Evolutionary conservation across 495 filamentous ascomycete species (phyloP), one percentile per base, ranked within the genome.

Genomic region (Hyaloscypha bicolor): DNA sequence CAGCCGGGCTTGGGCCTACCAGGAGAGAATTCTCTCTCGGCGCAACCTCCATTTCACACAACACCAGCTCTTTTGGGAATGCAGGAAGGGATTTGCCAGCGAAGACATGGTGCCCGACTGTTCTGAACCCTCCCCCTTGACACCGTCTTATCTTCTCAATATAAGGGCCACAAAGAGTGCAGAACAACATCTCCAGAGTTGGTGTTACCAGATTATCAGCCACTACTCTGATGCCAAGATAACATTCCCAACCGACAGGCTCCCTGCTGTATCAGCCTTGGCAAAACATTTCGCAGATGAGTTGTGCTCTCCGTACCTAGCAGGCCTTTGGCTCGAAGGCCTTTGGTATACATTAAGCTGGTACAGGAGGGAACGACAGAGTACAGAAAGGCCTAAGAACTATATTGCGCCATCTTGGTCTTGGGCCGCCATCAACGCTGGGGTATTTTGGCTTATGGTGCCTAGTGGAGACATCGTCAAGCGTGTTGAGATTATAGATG

Each of bases 271-370:
- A 56, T 56, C 53, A 22, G 53, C 53, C 1, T 56, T 56, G 22
- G 53, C 53, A 56, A 56, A 30, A 14, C 16, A 25, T 25, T 25
- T 29, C 9, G 53, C 53, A 14, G 21, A 56, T 6, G n/a, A 56
- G 5, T 29, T 29, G n/a, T 30, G 53, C 53, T 56, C n/a, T 29
- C 9, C 53, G 22, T 56, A 56, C 16, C 21, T 56, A 56, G 53
- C 53, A 8, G 53, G 53, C 9, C 53, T 56, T 56, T 56, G 21
- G 53, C 53, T 56, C 53, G 21, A 56, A 30, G 53, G 53, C 21
- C 53, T 56, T 29, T 56, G 53, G 53, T 56, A 56, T n/a, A 56
- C 53, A 29, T 56, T 56, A 30, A 25, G n/a, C 21, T 56, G 53
- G 53, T 56, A 56, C 16, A 56, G 16, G 6, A 8, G 0, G 0